A percentile compares a stretch with the other conserved stretches of the same genome.
These are phyloP conservation scores for Podaxis rugospora DNA, from an alignment of 768 basidiomycete species.

Conservation along the genomic window DNA sequence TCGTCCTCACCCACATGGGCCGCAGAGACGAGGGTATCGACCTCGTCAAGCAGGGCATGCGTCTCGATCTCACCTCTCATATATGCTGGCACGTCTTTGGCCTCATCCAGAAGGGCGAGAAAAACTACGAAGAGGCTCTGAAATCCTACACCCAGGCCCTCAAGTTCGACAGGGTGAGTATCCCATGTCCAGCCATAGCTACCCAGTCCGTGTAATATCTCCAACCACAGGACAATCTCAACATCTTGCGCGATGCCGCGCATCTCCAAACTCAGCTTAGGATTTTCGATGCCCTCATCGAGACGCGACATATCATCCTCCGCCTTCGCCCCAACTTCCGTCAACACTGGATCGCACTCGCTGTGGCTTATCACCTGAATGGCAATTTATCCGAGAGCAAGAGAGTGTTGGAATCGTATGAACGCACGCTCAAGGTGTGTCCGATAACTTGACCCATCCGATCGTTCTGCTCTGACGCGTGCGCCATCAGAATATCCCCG, in stretches of 20 bases:
- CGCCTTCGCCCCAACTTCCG: slow-evolving; percentile 77
- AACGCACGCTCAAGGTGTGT: slow-evolving; percentile 64
- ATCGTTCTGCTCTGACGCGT: not conserved
- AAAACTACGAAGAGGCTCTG: slow-evolving; percentile 91
- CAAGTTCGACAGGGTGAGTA: slow-evolving; percentile 78
- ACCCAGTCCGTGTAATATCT: not conserved
- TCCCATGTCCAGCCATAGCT: not conserved
- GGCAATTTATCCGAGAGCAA: slow-evolving; percentile 69
- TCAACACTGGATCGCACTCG: slow-evolving; percentile 86
- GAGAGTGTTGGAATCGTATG: slow-evolving; percentile 69
- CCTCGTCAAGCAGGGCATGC: slow-evolving; percentile 79
- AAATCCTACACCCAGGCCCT: slow-evolving; percentile 91
- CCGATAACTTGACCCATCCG: not conserved
- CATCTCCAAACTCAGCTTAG: slow-evolving; percentile 87
- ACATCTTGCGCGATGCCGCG: slow-evolving; percentile 88
- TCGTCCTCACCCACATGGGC: slow-evolving; percentile 78
- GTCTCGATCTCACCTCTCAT: slow-evolving; percentile 79
- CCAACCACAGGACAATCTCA: slow-evolving; percentile 76
- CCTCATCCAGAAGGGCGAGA: slow-evolving; percentile 90
- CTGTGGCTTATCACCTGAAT: slow-evolving; percentile 84
- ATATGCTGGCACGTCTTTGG: slow-evolving; percentile 99
- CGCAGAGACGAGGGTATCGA: slow-evolving; percentile 78
- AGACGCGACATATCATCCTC: slow-evolving; percentile 79
- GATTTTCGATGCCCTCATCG: slow-evolving; percentile 70
- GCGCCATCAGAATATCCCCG: slow-evolving; percentile 61